Evolutionary conservation across 2,329 filamentous ascomycete genomes (phyloP), one percentile per base, ranked within the genome.

Genomic region (Achaetomium macrosporum): DNA sequence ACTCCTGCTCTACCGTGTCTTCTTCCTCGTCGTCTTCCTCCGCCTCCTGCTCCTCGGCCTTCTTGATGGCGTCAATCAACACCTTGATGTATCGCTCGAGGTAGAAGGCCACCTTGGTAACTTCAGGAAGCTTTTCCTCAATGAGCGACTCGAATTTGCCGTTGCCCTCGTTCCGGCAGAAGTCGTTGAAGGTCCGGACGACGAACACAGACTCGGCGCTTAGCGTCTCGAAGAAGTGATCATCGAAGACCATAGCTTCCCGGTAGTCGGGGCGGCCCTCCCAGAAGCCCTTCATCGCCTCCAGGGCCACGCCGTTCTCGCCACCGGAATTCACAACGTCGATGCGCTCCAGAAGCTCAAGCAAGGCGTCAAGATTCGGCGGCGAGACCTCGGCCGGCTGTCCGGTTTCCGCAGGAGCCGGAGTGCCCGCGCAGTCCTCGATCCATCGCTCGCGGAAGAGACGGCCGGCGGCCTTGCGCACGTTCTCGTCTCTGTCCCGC

Each of bases 401-500:
- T 30, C 79, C 79, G 10, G 78, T 73, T 37, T 82, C 81, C 16
- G 76, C 75, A 45, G 81, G 79, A 36, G 84, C 79, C 8, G 77
- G 74, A 1, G 80, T 76, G 2, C 85, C 85, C 6, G 88, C 90
- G 63, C 91, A 96, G 65, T 97, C 90, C 65, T 97, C 92, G 56
- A 99, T 92, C 93, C 93, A 99, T n/a, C 90, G 83, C 65, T 96
- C 91, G 56, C 87, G 84, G 72, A 99, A 99, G 7, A 97, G 76
- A 42, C 88, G 85, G 8, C 88, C 90, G 3, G 93, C 88, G 9
- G 92, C 92, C 68, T 96, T 95, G 48, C 91, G 84, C 12, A 99
- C 93, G 61, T 87, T 90, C 60, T 97, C 92, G 61, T 99, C 93
- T 68, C 93, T 83, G 67, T 99, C 93, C 37, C 91, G 84, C 39